Evolutionary conservation across 305 asterid species (phyloP), one percentile per base, ranked within the genome.

Genomic region (Solanum chacoense): DNA sequence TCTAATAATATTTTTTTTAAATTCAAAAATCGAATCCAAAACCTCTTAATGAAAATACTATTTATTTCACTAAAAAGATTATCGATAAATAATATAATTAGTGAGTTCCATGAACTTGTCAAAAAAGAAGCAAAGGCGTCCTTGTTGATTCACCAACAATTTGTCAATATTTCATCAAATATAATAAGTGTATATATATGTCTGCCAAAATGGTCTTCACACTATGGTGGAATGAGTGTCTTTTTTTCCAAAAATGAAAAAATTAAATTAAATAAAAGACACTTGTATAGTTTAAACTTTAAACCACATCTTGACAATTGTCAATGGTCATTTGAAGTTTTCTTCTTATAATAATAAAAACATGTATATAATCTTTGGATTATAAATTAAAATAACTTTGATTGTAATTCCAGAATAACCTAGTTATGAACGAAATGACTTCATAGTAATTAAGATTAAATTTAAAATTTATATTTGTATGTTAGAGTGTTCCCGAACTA

Each of bases 11-110:
- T 1, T 6, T 3, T 4, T 1, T 74, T 4, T 7, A 2, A 8
- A 32, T 9, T 1, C 2, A 31, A 1, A 14, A 4, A 3, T 4
- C 4, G 2, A 9, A 31, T 9, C 12, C 0, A 1, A 73, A 1
- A 73, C 7, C 16, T 73, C 14, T 32, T 18, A 74, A 5, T 34
- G 1, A 75, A 9, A 34, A 34, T 0, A 2, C 0, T 34, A 75
- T 32, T 9, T 0, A 75, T 20, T 31, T 9, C 9, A 20, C 2
- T 1, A 10, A 2, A 28, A 74, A 4, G 1, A 6, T 72, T 29
- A 29, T 72, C 7, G 8, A 18, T 74, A 1, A 32, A 74, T 74
- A 74, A 32, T 32, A 74, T 32, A 32, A 18, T 74, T 8, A 4
- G 26, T 74, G 7, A 76, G 83, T 22, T 42, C 37, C 10, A 42